Evolutionary conservation across 139 green algal genomes (phyloP), one percentile per base, ranked within the genome.

Genomic region (Chlorella ohadii): DNA sequence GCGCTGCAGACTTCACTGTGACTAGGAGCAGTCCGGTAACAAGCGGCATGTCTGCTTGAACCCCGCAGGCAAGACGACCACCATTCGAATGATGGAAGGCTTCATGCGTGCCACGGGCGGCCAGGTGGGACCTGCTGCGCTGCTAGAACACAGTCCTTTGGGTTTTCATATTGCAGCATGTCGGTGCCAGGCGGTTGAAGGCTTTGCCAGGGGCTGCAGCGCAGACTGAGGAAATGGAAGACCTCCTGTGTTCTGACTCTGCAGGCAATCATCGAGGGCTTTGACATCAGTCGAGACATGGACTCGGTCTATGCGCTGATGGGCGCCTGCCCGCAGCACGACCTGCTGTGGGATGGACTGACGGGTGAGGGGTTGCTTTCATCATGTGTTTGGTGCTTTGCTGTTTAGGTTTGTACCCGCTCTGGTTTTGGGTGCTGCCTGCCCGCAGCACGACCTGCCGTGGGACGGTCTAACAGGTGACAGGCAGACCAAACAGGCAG

Each of bases 1-100:
- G n/a, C n/a, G n/a, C n/a, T n/a, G n/a, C n/a, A n/a, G n/a, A n/a
- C n/a, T n/a, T n/a, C n/a, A n/a, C n/a, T n/a, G n/a, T n/a, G n/a
- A n/a, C n/a, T n/a, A n/a, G n/a, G n/a, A n/a, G n/a, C n/a, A n/a
- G n/a, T n/a, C n/a, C n/a, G n/a, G n/a, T n/a, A n/a, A n/a, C n/a
- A n/a, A n/a, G n/a, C n/a, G n/a, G n/a, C n/a, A n/a, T n/a, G n/a
- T n/a, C n/a, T n/a, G n/a, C n/a, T n/a, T n/a, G n/a, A n/a, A n/a
- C n/a, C n/a, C n/a, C n/a, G 51, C 51, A 59, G 51, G 95, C 67
- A 98, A 99, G 90, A 92, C 90, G 57, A 96, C 93, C 23, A 89
- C 82, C 68, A 95, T 96, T 74, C 68, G 75, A 81, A 95, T 96
- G 88, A 91, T 96, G 84, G 90, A 92, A 36, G 94, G 94, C 44